Percentiles rank a stretch among this genome's conserved stretches.
phyloP scores from a whole-genome alignment of 257 asterid species.

The Solanum rostratum region DNA sequence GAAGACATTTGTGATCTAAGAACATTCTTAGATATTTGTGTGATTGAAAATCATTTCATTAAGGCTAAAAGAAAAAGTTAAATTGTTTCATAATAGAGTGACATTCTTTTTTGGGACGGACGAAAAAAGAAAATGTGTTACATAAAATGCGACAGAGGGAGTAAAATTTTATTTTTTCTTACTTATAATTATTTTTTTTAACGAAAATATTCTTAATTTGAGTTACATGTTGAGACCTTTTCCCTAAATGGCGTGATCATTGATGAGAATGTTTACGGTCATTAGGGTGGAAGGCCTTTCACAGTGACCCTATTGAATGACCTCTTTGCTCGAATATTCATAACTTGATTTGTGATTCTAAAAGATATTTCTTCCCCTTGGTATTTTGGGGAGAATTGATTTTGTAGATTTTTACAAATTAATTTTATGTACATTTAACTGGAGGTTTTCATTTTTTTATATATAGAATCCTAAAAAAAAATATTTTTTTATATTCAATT shows the following conservation, averaged over 20 bases:
- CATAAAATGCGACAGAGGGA: too few species aligned
- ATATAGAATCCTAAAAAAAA: neutral
- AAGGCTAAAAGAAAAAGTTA: too few species aligned
- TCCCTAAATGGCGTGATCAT: neutral
- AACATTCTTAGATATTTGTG: too few species aligned
- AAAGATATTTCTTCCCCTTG: neutral
- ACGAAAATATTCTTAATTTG: neutral
- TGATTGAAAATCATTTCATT: too few species aligned
- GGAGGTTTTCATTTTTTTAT: neutral
- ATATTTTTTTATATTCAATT: neutral
- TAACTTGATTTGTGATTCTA: conserved; percentile 8
- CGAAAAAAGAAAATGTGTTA: too few species aligned
- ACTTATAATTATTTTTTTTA: neutral
- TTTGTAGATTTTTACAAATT: neutral
- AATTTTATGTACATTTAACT: neutral
- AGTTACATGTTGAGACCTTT: neutral
- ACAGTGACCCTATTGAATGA: neutral
- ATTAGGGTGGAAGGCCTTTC: neutral
- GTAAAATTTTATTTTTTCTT: neutral
- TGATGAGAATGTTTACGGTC: neutral
- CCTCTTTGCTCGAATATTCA: conserved; percentile 6
- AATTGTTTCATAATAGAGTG: too few species aligned
- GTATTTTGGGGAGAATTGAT: neutral
- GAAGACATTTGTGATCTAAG: too few species aligned
- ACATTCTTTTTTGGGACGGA: too few species aligned